Base-by-base conservation (phyloP, 371 early-diverging fungal species). In the Dinochytrium kinnereticum region DNA sequence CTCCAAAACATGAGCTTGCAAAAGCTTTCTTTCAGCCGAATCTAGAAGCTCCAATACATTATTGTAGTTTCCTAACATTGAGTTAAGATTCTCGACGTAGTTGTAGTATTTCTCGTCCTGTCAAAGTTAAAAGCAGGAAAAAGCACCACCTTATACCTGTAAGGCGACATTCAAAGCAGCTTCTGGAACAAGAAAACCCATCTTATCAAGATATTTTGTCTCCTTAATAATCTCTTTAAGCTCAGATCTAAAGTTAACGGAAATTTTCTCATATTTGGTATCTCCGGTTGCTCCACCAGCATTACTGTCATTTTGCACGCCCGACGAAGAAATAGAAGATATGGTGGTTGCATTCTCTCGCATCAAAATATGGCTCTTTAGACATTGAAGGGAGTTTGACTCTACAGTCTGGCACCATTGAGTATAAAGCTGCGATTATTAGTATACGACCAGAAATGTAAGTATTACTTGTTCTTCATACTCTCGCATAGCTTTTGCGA, bases 111-210 rank as follows among this genome's bases (percentile, higher is more conserved):
- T 89, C 69, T 87, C 88, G 67, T 89, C 87, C 83, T 87, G 5
- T 33, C 2, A 70, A n/a, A 64, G 44, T 15, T 15, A 39, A 34
- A 44, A 55, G 2, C 37, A 50, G 5, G 19, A 36, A 30, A 64
- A 10, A 50, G 1, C 30, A 0, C 49, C 24, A 51, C 31, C 26
- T 31, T 38, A 17, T 68, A 83, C 85, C 78, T 87, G 87, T 37
- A 89, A 77, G 0, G 88, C 88, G 7, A 89, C 85, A 77, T 89
- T 89, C 66, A 89, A 65, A 1, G 89, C 87, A 1, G 85, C 78
- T 64, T 88, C 88, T 2, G 89, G 89, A 17, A 88, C 84, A 2
- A 73, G 57, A 37, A 81, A 81, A 21, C 85, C 83, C 79, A 89
- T 81, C 70, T 83, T 83, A 65, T 89, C 89, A 19, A 89, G 72